Evolutionary conservation across 2,329 filamentous ascomycete genomes (phyloP), one percentile per base, ranked within the genome.

Genomic region (Didymella glomerata): DNA sequence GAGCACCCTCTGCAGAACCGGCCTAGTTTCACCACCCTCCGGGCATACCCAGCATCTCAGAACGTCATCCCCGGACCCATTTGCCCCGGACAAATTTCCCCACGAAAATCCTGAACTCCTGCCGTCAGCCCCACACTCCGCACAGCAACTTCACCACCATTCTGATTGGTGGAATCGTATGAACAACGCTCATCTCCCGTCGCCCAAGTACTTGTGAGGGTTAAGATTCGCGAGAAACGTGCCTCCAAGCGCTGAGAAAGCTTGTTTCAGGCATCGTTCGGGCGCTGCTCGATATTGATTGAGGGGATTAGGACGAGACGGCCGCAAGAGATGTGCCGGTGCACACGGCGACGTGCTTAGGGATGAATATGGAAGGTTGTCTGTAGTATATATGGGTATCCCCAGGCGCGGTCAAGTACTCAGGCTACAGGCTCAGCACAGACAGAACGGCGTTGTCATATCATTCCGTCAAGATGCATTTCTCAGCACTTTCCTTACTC

Each of bases 61-160:
- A 24, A 41, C 11, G 20, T 41, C 38, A 41, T 41, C 18, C 16
- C 38, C 38, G 18, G 38, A 22, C 38, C 24, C 38, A 24, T 24
- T 41, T 41, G 38, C 42, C 44, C 38, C 55, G 55, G 49, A 16
- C n/a, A 45, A 58, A 58, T 45, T 50, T 50, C 50, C 56, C 56
- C 50, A 54, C 50, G 45, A 49, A 53, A 54, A n/a, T n/a, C n/a
- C n/a, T n/a, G n/a, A n/a, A n/a, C n/a, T 38, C 48, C 54, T 53
- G 55, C 55, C 48, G 55, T 27, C 27, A 8, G 46, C 50, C 50
- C 56, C 56, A 54, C 50, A 54, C 32, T 11, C 6, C 32, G 36
- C 32, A 25, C 49, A 50, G 49, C 50, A 49, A 54, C 48, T 25
- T 27, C 13, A 16, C 14, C 18, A 41, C 32, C 28, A 40, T 20